Evolutionary conservation across 164 flowering plant genomes (phyloP).

Genomic region (Chloranthus sessilifolius): DNA sequence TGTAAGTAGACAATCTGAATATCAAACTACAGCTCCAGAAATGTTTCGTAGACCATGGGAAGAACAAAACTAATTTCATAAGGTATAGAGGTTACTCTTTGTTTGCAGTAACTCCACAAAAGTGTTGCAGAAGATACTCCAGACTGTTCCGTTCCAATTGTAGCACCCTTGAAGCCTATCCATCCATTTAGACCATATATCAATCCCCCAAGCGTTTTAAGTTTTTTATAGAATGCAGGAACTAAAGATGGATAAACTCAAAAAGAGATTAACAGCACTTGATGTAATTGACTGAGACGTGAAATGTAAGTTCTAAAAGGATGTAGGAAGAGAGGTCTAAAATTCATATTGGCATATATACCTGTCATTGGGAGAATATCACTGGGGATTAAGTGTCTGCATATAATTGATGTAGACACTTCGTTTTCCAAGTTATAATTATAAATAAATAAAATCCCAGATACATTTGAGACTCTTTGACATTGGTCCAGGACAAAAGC

Average conservation of each 20-base stretch:
- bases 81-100: slow-evolving; percentile 52
- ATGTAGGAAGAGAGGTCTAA: no score
- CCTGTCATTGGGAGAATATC: no score
- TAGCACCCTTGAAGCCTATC: slow-evolving; percentile 78
- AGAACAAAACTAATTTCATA: neutral
- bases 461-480: no score
- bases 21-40: neutral
- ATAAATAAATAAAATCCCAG: no score
- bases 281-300: no score
- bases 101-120: slow-evolving; percentile 77
- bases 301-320: neutral
- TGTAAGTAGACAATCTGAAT: no score
- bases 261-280: neutral
- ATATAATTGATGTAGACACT: no score
- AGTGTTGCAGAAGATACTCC: slow-evolving; percentile 69
- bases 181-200: slow-evolving; percentile 3
- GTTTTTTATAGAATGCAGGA: neutral
- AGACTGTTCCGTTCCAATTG: slow-evolving; percentile 79
- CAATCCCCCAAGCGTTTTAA: neutral
- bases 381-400: no score
- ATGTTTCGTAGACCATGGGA: neutral
- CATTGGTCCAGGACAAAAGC: no score
- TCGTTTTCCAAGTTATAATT: no score
- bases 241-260: no score
- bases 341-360: no score